Evolutionary conservation across 495 filamentous ascomycete genomes (phyloP), one percentile per base, ranked within the genome.

Genomic region (Aspergillus hancockii): DNA sequence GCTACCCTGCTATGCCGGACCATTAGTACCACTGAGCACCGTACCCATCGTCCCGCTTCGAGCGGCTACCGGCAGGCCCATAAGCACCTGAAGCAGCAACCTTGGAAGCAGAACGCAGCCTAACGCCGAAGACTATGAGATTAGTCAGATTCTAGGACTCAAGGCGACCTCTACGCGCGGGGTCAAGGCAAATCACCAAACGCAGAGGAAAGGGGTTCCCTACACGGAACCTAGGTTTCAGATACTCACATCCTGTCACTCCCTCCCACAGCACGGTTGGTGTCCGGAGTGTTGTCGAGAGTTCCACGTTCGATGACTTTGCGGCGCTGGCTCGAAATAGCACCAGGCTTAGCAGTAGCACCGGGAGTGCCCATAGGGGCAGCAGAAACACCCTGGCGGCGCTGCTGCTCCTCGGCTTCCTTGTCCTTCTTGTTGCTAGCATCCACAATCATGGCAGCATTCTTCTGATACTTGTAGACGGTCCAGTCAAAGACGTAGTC

Each of bases 401-500:
- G 81, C 53, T 80, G 79, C 76, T 91, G 90, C 58, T 91, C 86
- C 28, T 92, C 88, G 6, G 89, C 83, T 49, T 91, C 87, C 69
- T 90, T 89, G 52, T 86, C 86, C 72, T 88, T 85, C 69, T 89
- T 87, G 60, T 88, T 87, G 60, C 81, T 85, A 53, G 87, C 86
- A 65, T 93, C 88, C 51, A 89, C 88, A 68, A 93, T 92, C 69
- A 92, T 90, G 71, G 92, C 89, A 36, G 92, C 91, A 67, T 98
- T 98, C 88, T 98, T 98, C 83, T 98, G 95, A 81, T 99, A 99
- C 84, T 98, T 99, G 85, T 99, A 98, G 70, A 99, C 95, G 58
- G 95, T 99, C 95, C 95, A 99, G 77, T 99, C 95, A 72, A 99
- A 99, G 67, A 99, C 95, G 66, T 99, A 98, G 75, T 99, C 95